A percentile compares a stretch with the other conserved stretches of the same genome.
Conservation (phyloP, 2,329 filamentous ascomycete species). For the Orbilia blumenaviensis region DNA sequence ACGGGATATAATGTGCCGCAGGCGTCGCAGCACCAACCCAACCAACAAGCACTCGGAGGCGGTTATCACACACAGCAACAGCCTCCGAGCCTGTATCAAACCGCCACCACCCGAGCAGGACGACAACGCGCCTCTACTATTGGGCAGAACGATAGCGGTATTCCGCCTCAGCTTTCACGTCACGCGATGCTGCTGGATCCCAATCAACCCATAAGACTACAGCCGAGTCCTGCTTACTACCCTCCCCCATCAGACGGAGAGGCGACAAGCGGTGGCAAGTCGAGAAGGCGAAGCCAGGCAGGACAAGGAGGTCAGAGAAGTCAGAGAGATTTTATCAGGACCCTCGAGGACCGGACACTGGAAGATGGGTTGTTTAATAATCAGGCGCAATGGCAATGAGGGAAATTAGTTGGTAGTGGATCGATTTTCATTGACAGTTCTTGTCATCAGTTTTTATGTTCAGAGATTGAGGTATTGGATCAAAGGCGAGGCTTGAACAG, state of each 20-base stretch:
- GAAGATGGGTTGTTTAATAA: constrained; percentile 87
- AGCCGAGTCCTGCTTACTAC: constrained; percentile 96
- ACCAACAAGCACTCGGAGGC: constrained; percentile 20
- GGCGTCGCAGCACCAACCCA: constrained; percentile 9
- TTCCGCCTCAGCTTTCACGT: constrained; percentile 89
- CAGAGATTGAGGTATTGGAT: no score
- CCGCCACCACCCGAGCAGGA: constrained; percentile 80
- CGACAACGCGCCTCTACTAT: constrained; percentile 94
- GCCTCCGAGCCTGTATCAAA: constrained; percentile 72
- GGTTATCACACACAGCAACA: constrained; percentile 65
- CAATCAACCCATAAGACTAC: constrained; percentile 88
- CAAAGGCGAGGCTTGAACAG: no score
- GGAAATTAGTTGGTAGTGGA: not conserved
- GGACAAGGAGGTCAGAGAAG: constrained; percentile 59
- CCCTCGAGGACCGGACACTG: constrained; percentile 89
- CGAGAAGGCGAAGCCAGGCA: constrained; percentile 59
- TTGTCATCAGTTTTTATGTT: not conserved
- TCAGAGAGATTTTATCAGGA: constrained; percentile 91
- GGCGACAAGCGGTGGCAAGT: constrained; percentile 74
- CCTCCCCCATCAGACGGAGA: constrained; percentile 86
- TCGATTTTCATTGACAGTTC: not conserved
- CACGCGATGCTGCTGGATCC: constrained; percentile 96
- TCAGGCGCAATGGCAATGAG: constrained; percentile 76
- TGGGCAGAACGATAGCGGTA: constrained; percentile 92
- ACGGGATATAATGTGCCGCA: constrained; percentile 27